Base-by-base conservation (phyloP, 306 rosid species). In the Trifolium dubium region DNA sequence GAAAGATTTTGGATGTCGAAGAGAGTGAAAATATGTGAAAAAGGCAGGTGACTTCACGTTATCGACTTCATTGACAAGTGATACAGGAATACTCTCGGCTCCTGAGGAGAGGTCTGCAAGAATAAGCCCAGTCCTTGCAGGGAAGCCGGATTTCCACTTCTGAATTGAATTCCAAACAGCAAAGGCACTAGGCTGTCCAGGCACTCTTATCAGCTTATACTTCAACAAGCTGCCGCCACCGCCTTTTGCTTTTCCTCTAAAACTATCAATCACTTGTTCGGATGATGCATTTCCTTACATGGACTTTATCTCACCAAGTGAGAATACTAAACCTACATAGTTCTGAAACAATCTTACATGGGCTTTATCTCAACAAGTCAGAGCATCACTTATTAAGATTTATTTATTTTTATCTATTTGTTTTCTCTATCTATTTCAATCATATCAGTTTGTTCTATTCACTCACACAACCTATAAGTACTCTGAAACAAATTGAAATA, bases 31-130 rank as follows among this genome's bases (percentile, higher is more conserved):
- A 78, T 89, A 89, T 12, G 88, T 87, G 83, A 89, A 89, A 72
- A 81, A 82, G 23, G 76, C 77, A 35, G 89, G 92, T 23, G 81
- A 80, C 79, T 87, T 89, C 69, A 82, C 86, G 35, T 72, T 65
- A 80, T 89, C 92, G 14, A 89, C 85, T 50, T 89, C 92, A 64
- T 87, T 89, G 75, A 89, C 85, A 67, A 89, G 92, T 8, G 90
- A 37, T 54, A 89, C 90, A 47, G 95, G 90, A 62, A 85, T 64
- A 64, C 71, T 76, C 81, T 89, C 92, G 4, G 90, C 83, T 53
- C 90, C 90, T 0, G 88, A 80, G 53, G 95, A 83, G 51, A 89
- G 81, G 67, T 89, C 95, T 1, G 84, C 82, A 68, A 89, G 80
- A 73, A 87, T 85, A 77, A 89, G 81, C 23, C 92, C 95, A 39